Evolutionary conservation across 2,329 filamentous ascomycete genomes (phyloP).

Genomic region (Purpureocillium lavendulum): DNA sequence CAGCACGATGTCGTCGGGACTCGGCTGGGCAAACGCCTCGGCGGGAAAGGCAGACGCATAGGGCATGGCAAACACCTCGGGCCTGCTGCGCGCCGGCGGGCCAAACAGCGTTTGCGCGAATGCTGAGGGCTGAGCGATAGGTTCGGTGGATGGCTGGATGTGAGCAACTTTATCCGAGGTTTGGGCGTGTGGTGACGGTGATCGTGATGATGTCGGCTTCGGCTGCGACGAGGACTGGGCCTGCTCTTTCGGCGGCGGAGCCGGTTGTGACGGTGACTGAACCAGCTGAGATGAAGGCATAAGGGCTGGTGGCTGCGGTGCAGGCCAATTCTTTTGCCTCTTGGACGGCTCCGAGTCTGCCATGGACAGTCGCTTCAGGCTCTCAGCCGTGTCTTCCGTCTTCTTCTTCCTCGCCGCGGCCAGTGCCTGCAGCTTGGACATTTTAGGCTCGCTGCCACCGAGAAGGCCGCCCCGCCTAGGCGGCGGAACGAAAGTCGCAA

Average conservation of each 20-base stretch:
- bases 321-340: conserved; percentile 11
- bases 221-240: too few relatives aligned
- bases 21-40: conserved; percentile 72
- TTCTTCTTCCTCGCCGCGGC: conserved; percentile 83
- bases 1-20: conserved; percentile 83
- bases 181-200: too few relatives aligned
- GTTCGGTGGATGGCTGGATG: too few relatives aligned
- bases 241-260: too few relatives aligned
- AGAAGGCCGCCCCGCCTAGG: conserved; percentile 57
- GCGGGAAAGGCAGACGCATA: conserved; percentile 42
- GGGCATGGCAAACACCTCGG: conserved; percentile 33
- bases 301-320: too few relatives aligned
- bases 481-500: conserved; percentile 55
- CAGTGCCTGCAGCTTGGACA: conserved; percentile 85
- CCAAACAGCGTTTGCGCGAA: conserved; percentile 48
- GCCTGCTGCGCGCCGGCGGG: conserved; percentile 8
- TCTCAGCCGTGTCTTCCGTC: conserved; percentile 49
- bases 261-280: background rate
- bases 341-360: conserved; percentile 15
- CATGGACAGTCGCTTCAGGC: conserved; percentile 22
- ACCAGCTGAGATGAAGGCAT: background rate
- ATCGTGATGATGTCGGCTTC: too few relatives aligned
- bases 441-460: conserved; percentile 69
- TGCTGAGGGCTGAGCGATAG: conserved; percentile 33
- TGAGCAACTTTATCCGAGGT: too few relatives aligned